These are phyloP conservation scores for Salix udensis DNA, from an alignment of 345 rosid species.

Conservation along the genomic window DNA sequence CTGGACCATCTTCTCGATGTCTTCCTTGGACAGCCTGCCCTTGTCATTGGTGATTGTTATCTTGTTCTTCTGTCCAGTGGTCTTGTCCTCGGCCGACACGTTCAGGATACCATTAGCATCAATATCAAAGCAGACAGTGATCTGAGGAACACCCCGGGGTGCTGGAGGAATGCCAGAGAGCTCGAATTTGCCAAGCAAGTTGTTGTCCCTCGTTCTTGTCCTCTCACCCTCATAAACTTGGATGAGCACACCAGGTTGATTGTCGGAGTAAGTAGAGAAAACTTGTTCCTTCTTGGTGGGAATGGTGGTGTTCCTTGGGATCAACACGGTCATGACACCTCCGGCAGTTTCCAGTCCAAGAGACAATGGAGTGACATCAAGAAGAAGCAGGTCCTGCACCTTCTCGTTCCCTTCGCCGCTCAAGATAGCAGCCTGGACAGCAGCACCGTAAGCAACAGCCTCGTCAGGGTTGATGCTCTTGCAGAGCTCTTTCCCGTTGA, in stretches of 20 bases:
- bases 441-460: slow-evolving; percentile 39
- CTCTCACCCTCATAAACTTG: slow-evolving; percentile 38
- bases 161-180: slow-evolving; percentile 36
- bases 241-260: slow-evolving; percentile 27
- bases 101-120: slow-evolving; percentile 30
- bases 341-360: slow-evolving; percentile 29
- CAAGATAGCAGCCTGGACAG: slow-evolving; percentile 30
- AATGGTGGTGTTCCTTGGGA: slow-evolving; percentile 34
- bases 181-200: slow-evolving; percentile 28
- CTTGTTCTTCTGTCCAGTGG: slow-evolving; percentile 21
- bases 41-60: slow-evolving; percentile 18
- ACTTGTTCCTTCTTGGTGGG: slow-evolving; percentile 32
- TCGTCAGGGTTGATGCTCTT: slow-evolving; percentile 39
- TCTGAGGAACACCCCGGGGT: slow-evolving; percentile 29
- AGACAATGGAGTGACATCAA: slow-evolving; percentile 31
- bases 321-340: slow-evolving; percentile 32
- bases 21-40: slow-evolving; percentile 17
- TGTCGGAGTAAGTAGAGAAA: slow-evolving; percentile 29
- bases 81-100: slow-evolving; percentile 27
- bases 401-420: slow-evolving; percentile 28
- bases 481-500: slow-evolving; percentile 33
- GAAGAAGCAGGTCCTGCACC: slow-evolving; percentile 20
- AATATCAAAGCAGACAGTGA: slow-evolving; percentile 28
- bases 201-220: slow-evolving; percentile 24
- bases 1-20: slow-evolving; percentile 18